Evolutionary conservation across 768 basidiomycete genomes (phyloP).

Genomic region (Amanita subjunquillea): DNA sequence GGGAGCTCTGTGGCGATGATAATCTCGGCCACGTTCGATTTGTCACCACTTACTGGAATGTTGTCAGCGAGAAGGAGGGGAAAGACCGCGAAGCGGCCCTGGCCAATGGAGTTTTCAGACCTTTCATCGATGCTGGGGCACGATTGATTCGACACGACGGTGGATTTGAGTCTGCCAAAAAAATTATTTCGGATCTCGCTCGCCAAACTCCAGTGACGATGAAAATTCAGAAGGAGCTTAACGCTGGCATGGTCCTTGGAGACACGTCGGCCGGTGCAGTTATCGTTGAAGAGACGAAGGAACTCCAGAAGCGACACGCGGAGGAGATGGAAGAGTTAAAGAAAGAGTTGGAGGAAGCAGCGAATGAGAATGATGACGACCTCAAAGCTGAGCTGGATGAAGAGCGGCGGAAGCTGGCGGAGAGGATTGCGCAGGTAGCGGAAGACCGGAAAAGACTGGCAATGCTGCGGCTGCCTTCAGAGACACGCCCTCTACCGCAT

Average conservation of each 20-base stretch:
- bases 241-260: conserved; percentile 14
- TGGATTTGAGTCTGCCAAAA: conserved; percentile 18
- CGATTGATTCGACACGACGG: conserved; percentile 26
- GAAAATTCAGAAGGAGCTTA: conserved; percentile 13
- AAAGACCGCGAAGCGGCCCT: too few relatives aligned
- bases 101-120: conserved; percentile 18
- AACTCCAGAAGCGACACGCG: conserved; percentile 5
- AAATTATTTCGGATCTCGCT: conserved; percentile 21
- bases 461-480: not conserved
- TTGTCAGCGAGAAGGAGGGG: too few relatives aligned
- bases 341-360: conserved; percentile 9
- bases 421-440: not conserved
- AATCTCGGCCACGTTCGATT: too few relatives aligned
- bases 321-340: conserved; percentile 9
- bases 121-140: conserved; percentile 30
- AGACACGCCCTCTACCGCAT: not conserved
- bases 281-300: conserved; percentile 10
- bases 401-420: not conserved
- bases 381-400: conserved; percentile 5
- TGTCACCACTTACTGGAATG: too few relatives aligned
- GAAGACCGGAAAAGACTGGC: not conserved
- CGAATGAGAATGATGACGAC: conserved; percentile 5
- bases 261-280: conserved; percentile 24
- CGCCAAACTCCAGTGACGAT: conserved; percentile 6
- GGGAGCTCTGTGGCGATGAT: conserved; percentile 32